Percentiles rank a stretch among this genome's conserved stretches.
Conservation (phyloP, 2,329 filamentous ascomycete species). For the Penicillium sp. region DNA sequence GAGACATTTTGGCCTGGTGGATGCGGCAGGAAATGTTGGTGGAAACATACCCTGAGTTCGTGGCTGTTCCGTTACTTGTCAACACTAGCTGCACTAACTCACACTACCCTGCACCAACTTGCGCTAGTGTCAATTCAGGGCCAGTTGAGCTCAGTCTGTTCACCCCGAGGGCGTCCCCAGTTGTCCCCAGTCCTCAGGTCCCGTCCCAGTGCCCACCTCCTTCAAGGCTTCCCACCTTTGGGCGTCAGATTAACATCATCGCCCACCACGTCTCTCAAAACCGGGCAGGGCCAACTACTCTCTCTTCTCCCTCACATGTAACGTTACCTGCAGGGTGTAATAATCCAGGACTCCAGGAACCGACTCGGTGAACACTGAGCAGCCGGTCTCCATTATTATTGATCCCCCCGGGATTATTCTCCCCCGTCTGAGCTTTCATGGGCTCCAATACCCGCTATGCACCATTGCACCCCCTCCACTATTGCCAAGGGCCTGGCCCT, state of each 20-base stretch:
- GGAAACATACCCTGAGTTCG: background rate
- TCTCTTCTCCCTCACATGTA: slow-evolving; percentile 28
- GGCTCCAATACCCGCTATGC: slow-evolving; percentile 5
- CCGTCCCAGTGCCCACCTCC: background rate
- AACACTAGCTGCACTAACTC: background rate
- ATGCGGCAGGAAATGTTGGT: background rate
- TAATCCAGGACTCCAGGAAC: background rate
- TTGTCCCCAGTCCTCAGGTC: background rate
- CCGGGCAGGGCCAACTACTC: slow-evolving; percentile 1
- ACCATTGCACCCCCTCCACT: background rate
- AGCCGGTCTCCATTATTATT: background rate
- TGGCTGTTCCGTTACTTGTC: background rate
- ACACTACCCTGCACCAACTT: slow-evolving; percentile 13
- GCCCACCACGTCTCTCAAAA: background rate
- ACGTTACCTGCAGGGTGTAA: slow-evolving; percentile 28
- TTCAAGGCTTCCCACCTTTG: background rate
- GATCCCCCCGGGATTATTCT: background rate
- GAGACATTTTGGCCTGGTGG: slow-evolving; percentile 7
- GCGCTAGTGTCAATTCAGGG: slow-evolving; percentile 11
- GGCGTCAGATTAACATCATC: slow-evolving; percentile 14
- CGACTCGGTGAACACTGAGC: background rate
- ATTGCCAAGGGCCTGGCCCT: background rate
- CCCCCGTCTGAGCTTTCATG: slow-evolving; percentile 4
- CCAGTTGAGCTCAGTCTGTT: background rate
- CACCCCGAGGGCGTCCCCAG: too few relatives aligned